Base-by-base conservation (phyloP, 306 rosid species). In the Hippophae tibetana region DNA sequence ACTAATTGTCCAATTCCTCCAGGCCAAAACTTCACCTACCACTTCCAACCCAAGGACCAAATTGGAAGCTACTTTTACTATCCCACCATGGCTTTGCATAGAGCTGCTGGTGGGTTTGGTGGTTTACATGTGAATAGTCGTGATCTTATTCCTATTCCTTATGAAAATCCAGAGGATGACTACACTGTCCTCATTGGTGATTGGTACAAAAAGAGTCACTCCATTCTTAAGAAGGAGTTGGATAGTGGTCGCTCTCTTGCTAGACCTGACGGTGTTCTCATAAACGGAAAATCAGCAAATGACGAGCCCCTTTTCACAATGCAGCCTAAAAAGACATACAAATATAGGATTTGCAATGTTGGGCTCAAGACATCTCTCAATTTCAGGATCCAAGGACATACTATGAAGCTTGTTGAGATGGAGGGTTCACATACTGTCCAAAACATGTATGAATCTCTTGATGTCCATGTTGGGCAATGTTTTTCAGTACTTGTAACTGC, bases 401-500 rank as follows among this genome's bases (percentile, higher is more conserved):
- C 71, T 1, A 14, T 86, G 83, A 71, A 42, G 48, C 69, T 86
- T 0, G 89, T 83, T 0, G 89, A 86, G 43, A 23, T 83, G 83
- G 95, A 86, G 66, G 95, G 95, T 1, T 86, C 95, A 1, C 95
- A 86, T 74, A 67, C 74, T 2, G 83, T 86, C 0, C 89, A 86
- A 47, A 83, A 80, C 72, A 10, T 7, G 0, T 86, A 86, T 41
- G 73, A 76, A 10, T 83, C 89, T 2, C 81, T 86, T 0, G 95
- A 86, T 5, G 72, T 86, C 5, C 95, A 86, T 13, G 41, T 86
- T 0, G 95, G 95, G 1, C 81, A 80, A 44, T 86, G 95, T 68
- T 57, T 69, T 1, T 25, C 77, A 0, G 85, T 74, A 2, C 89
- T 86, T 11, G 85, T 86, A 13, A 73, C 76, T 0, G 89, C 89